Evolutionary conservation across 2,329 filamentous ascomycete species (phyloP).

Genomic region (Exophiala spinifera): DNA sequence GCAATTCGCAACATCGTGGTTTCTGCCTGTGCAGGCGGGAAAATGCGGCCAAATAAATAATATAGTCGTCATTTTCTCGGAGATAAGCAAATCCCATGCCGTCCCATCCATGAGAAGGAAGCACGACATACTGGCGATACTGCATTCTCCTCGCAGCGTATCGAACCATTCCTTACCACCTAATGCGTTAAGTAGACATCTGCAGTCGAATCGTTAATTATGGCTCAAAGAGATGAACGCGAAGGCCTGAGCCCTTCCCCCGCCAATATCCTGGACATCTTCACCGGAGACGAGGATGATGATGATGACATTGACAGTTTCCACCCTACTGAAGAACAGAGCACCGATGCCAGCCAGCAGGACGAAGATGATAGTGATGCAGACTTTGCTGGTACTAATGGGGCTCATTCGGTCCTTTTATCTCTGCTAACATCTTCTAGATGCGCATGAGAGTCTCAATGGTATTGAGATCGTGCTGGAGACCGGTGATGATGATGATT

Average conservation of each 20-base stretch:
- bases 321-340: slow-evolving; percentile 19
- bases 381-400: slow-evolving; percentile 19
- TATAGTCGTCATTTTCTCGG: no score
- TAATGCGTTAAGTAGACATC: no score
- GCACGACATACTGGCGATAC: no score
- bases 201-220: slow-evolving; percentile 7
- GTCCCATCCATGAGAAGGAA: no score
- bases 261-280: slow-evolving; percentile 23
- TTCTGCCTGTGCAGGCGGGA: no score
- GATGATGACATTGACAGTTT: slow-evolving; percentile 26
- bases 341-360: slow-evolving; percentile 13
- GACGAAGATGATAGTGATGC: slow-evolving; percentile 20
- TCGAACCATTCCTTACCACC: no score
- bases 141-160: not conserved
- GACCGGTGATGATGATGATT: slow-evolving; percentile 56
- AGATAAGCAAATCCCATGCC: no score
- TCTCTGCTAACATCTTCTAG: slow-evolving; percentile 9
- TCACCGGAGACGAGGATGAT: slow-evolving; percentile 24
- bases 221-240: slow-evolving; percentile 21
- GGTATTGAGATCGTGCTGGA: slow-evolving; percentile 29
- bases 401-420: not conserved
- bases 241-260: slow-evolving; percentile 24
- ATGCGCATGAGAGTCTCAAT: slow-evolving; percentile 25
- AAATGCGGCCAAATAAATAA: no score
- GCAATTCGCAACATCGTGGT: no score